Percentiles rank a stretch among this genome's conserved stretches.
These are phyloP conservation scores for Talaromyces sp. DNA, from an alignment of 2,329 filamentous ascomycete species.

Conservation along the genomic window DNA sequence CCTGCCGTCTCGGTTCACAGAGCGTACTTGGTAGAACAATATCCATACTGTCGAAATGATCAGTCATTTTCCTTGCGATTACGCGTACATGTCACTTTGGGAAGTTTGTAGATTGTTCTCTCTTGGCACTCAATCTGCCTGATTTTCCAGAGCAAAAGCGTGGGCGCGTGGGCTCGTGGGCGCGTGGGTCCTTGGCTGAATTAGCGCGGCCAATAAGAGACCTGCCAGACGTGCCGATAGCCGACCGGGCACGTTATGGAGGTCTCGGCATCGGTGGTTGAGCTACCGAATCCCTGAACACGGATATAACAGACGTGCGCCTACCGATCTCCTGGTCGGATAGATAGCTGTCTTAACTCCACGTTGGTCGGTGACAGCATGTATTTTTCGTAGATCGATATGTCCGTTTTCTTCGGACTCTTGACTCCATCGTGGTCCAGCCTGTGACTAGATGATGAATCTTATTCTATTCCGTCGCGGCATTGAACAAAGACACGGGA, in stretches of 20 bases:
- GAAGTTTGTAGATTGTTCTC: background rate
- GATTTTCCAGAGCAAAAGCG: background rate
- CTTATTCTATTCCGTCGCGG: background rate
- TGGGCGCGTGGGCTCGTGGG: background rate
- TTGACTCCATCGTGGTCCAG: background rate
- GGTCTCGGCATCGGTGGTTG: background rate
- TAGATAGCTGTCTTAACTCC: background rate
- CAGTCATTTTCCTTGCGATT: background rate
- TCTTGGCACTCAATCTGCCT: background rate
- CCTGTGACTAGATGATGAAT: background rate
- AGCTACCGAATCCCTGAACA: background rate
- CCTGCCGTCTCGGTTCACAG: background rate
- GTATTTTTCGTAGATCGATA: background rate
- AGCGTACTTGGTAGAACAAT: too few species aligned
- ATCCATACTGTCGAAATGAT: background rate
- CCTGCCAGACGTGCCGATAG: background rate
- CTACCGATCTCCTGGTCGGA: background rate
- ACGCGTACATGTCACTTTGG: too few species aligned
- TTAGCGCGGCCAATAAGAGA: background rate
- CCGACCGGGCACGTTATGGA: background rate
- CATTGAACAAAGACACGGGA: background rate
- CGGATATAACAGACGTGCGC: background rate
- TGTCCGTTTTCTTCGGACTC: background rate
- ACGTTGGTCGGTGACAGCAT: background rate
- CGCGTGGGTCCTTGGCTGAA: background rate